Conservation (phyloP, 257 asterid species). For the Jasminum sambac region DNA sequence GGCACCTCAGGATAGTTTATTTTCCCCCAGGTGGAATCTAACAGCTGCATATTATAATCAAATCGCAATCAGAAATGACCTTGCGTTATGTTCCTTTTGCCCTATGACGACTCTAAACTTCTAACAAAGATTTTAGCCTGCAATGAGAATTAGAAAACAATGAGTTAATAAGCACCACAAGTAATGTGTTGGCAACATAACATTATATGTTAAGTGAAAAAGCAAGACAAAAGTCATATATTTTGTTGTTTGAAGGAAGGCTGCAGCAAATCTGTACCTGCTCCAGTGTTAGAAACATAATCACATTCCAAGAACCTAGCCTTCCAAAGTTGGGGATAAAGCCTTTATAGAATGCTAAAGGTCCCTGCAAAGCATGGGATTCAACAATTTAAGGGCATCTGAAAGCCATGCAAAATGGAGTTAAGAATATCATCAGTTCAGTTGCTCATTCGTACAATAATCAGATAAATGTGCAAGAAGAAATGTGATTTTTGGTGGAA, state of each 20-base stretch:
- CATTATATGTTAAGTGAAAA: neutral
- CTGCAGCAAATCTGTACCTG: conserved; percentile 52
- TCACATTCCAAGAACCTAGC: conserved; percentile 93
- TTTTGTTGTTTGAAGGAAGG: neutral
- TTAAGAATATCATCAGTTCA: neutral
- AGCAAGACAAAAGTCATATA: neutral
- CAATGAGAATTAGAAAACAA: conserved; percentile 20
- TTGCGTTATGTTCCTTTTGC: conserved; percentile 18
- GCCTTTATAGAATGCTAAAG: conserved; percentile 91
- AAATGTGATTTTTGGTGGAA: too few relatives aligned
- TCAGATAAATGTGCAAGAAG: neutral
- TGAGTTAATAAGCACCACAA: neutral
- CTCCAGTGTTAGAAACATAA: conserved; percentile 91
- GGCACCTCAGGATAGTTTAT: neutral
- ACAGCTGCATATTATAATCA: conserved; percentile 13
- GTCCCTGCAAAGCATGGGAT: conserved; percentile 62
- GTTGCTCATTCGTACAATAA: neutral
- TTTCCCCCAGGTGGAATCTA: conserved; percentile 14
- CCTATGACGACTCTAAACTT: conserved; percentile 58
- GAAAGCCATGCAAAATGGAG: neutral
- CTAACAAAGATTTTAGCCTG: conserved; percentile 80
- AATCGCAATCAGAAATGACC: conserved; percentile 1
- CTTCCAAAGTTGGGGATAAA: conserved; percentile 94
- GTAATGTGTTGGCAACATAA: neutral
- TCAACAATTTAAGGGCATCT: neutral